A percentile compares a stretch with the other conserved stretches of the same genome.
Evolutionary conservation across 257 asterid genomes (phyloP).

Genomic region (Parsonsia alboflavescens): DNA sequence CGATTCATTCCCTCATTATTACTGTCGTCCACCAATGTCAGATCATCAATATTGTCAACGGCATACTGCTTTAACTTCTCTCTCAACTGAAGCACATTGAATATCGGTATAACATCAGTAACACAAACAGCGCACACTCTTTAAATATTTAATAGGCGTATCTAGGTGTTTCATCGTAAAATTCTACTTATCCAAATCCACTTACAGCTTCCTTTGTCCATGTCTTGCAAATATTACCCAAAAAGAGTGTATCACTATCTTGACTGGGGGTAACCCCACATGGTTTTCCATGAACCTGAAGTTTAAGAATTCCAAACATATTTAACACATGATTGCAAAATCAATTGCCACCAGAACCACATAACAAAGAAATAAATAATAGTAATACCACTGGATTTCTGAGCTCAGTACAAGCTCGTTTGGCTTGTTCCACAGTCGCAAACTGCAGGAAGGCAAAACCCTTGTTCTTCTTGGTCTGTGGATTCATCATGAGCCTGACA

Average conservation of each 20-base stretch:
- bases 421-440: slow-evolving; percentile 93
- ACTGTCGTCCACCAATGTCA: slow-evolving; percentile 91
- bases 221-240: slow-evolving; percentile 92
- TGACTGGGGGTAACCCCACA: slow-evolving; percentile 98
- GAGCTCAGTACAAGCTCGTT: slow-evolving; percentile 76
- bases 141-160: slow-evolving; percentile 19
- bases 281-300: slow-evolving; percentile 95
- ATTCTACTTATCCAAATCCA: slow-evolving; percentile 23
- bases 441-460: slow-evolving; percentile 97
- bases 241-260: slow-evolving; percentile 91
- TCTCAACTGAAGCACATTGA: slow-evolving; percentile 66
- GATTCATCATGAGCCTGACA: slow-evolving; percentile 95
- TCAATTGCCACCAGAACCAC: slow-evolving; percentile 31
- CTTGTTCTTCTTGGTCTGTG: slow-evolving; percentile 92
- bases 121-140: slow-evolving; percentile 15
- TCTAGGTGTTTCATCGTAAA: slow-evolving; percentile 21
- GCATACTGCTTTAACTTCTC: slow-evolving; percentile 78
- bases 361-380: slow-evolving; percentile 21
- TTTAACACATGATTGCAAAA: slow-evolving; percentile 22
- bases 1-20: slow-evolving; percentile 69
- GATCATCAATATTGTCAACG: slow-evolving; percentile 72
- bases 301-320: slow-evolving; percentile 40
- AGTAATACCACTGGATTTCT: slow-evolving; percentile 79
- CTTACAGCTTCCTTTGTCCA: slow-evolving; percentile 97
- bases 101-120: slow-evolving; percentile 35